Base-by-base conservation (phyloP, 106 monocot species). In the Platanthera zijinensis region DNA sequence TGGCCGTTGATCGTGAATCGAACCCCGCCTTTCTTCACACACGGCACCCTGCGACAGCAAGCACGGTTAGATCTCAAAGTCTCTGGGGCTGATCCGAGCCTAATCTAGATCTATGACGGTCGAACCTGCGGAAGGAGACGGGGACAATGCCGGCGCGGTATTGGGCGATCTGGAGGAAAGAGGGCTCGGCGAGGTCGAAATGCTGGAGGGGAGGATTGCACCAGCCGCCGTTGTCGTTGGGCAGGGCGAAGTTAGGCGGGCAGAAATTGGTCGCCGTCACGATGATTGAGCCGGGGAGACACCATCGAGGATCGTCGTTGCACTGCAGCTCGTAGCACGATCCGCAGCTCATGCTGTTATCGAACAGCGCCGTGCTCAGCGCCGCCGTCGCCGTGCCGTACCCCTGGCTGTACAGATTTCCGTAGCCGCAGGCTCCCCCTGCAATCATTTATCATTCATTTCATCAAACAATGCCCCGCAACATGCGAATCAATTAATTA, bases 1-100 rank as follows among this genome's bases (percentile, higher is more conserved):
- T 88, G 88, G 11, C 92, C 92, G 56, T 88, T 92, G 78, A 92
- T 77, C 22, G 92, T 89, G 81, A 86, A 92, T 77, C 89, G 56
- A 5, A 92, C 79, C 22, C 92, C 92, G 3, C 92, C 92, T 51
- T 88, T 89, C 86, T 86, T 92, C 48, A 78, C 84, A 46, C 92
- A 92, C 3, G 86, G 52, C 15, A 89, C 92, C 52, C 91, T 88
- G 72, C 28, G 21, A 0, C 1, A 8, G 46, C 14, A 39, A 45
- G 22, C 46, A 4, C 48, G 17, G 8, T 70, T 2, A 50, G 22
- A 51, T 5, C 21, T 39, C 39, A 39, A 39, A 39, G 39, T 39
- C 39, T 39, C 1, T 39, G 39, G 39, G 39, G 39, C 39, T 39
- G 39, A 39, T 39, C 39, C 39, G 39, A 39, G 13, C 32, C 10